phyloP scores from a whole-genome alignment of 2,329 filamentous ascomycete genomes.

The Parasarocladium wereldwijsianum region DNA sequence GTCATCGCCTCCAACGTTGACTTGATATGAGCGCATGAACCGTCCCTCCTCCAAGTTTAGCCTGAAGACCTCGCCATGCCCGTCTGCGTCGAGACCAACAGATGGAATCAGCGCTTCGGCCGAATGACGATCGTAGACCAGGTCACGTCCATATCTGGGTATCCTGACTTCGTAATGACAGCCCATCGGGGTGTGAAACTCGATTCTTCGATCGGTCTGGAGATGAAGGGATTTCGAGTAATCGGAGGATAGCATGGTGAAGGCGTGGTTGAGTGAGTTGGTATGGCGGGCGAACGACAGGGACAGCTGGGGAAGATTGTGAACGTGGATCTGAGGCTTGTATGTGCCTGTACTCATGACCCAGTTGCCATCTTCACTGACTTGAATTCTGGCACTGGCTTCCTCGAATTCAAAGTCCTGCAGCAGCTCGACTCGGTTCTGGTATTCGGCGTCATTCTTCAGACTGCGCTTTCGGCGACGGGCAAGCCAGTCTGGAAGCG shows the following conservation, averaged over 20 bases:
- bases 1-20: constrained; percentile 81
- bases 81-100: constrained; percentile 74
- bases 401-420: constrained; percentile 98
- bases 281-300: constrained; percentile 92
- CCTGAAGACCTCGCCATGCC: constrained; percentile 81
- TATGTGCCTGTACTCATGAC: constrained; percentile 82
- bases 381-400: constrained; percentile 76
- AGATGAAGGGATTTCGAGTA: constrained; percentile 91
- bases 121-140: constrained; percentile 68
- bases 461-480: constrained; percentile 78
- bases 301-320: constrained; percentile 83
- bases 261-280: constrained; percentile 79
- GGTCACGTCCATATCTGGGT: constrained; percentile 80
- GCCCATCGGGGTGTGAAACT: constrained; percentile 83
- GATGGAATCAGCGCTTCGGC: constrained; percentile 79
- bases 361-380: constrained; percentile 95
- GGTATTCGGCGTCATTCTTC: constrained; percentile 85
- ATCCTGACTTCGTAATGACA: constrained; percentile 82
- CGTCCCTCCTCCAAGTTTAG: constrained; percentile 83
- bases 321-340: constrained; percentile 65
- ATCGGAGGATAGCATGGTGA: constrained; percentile 75
- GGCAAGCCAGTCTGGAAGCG: constrained; percentile 90
- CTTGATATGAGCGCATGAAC: constrained; percentile 87
- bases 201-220: constrained; percentile 78
- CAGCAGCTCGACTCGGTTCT: constrained; percentile 83